Base-by-base conservation (phyloP, 495 filamentous ascomycete species). In the Cryomyces antarcticus region DNA sequence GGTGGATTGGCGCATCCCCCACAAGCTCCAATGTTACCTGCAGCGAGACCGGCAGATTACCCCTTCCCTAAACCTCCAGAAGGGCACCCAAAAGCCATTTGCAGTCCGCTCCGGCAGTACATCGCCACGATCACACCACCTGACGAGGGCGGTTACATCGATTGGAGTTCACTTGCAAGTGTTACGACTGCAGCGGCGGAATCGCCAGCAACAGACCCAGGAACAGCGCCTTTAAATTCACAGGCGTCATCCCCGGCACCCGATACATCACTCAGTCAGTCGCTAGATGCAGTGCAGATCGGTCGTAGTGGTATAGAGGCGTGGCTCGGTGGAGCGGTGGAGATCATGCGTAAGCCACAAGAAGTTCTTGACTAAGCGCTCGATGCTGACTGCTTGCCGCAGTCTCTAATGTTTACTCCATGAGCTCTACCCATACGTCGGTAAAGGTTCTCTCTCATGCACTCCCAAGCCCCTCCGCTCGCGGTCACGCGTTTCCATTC, bases 381-480 rank as follows among this genome's bases (percentile, higher is more conserved):
- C 17, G 37, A 38, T 7, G 12, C 37, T 41, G 30, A 46, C 38
- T 5, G 7, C 12, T 5, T 6, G 12, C 38, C 11, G 4, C 36
- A 31, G 30, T 40, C 11, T 6, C 29, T 33, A 33, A 46, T 13
- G 12, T 38, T 30, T 30, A 44, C 5, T 38, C 38, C 1, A 13
- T 35, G 29, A 41, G 41, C 11, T 7, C 6, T 7, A 34, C 12
- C 30, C 30, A 31, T 33, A 61, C 66, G 39, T 62, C 68, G 7
- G 62, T 77, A 36, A 69, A 68, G 36, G 59, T 77, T 7, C 67
- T 78, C 28, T 76, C 72, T 4, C 74, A 78, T 49, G 70, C 72
- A 12, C 68, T 77, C 31, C 74, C 74, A 5, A 75, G 69, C 46
- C 74, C 74, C 4, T 63, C 55, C 5, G 1, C 61, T n/a, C 59